phyloP scores from a whole-genome alignment of 306 rosid species.

The Hippophae tibetana region DNA sequence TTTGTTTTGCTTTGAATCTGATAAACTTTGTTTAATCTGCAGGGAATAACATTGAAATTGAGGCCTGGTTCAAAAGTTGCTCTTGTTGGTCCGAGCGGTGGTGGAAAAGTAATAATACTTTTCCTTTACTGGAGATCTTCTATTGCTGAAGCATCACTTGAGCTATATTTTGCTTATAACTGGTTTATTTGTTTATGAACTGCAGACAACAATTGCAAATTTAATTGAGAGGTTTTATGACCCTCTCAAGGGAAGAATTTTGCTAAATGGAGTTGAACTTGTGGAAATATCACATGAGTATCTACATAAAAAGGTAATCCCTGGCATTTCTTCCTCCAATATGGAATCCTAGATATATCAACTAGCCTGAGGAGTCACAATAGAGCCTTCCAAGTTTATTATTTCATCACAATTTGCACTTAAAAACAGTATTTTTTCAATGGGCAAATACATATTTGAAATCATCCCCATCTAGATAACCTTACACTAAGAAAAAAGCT shows the following conservation, averaged over 20 bases:
- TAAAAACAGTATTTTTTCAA: too few relatives aligned
- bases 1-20: not conserved
- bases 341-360: too few relatives aligned
- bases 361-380: too few relatives aligned
- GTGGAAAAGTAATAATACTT: conserved; percentile 53
- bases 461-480: too few relatives aligned
- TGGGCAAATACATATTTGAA: too few relatives aligned
- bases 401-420: too few relatives aligned
- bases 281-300: conserved; percentile 65
- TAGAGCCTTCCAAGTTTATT: too few relatives aligned
- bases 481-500: too few relatives aligned
- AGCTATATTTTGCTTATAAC: conserved; percentile 1
- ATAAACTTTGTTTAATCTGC: conserved; percentile 6
- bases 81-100: conserved; percentile 92
- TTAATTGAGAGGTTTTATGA: conserved; percentile 83
- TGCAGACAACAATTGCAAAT: conserved; percentile 89
- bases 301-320: conserved; percentile 64
- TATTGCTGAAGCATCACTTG: not conserved
- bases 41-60: conserved; percentile 71
- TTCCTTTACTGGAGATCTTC: not conserved
- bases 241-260: conserved; percentile 61
- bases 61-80: conserved; percentile 72
- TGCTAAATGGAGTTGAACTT: conserved; percentile 63
- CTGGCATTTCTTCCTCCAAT: not conserved
- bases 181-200: conserved; percentile 7